A percentile compares a stretch with the other conserved stretches of the same genome.
phyloP scores from a whole-genome alignment of 2,329 filamentous ascomycete genomes.

The Nigrospora sphaerica region DNA sequence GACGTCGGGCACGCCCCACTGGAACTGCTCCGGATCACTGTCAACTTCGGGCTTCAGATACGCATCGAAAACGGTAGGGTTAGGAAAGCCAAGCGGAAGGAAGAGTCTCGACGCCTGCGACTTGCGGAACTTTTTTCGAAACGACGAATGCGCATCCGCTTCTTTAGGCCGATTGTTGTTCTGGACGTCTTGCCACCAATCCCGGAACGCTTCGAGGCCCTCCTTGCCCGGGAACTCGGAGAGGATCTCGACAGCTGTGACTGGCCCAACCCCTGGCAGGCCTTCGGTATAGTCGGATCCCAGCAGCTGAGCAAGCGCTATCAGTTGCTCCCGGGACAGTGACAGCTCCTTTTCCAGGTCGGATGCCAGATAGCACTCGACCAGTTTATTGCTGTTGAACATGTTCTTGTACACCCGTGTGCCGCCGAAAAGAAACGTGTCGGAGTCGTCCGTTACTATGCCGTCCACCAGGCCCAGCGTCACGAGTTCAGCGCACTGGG shows the following conservation, averaged over 20 bases:
- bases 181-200: constrained; percentile 85
- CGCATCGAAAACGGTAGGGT: constrained; percentile 68
- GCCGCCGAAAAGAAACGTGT: constrained; percentile 94
- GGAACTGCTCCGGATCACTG: constrained; percentile 66
- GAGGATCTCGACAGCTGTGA: constrained; percentile 89
- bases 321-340: constrained; percentile 78
- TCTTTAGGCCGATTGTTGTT: constrained; percentile 54
- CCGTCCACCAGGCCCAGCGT: constrained; percentile 83
- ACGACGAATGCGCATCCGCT: constrained; percentile 52
- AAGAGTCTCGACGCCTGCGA: constrained; percentile 78
- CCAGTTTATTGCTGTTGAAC: constrained; percentile 98
- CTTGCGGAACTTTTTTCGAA: constrained; percentile 81
- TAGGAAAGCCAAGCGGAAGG: constrained; percentile 73
- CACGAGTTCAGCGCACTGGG: constrained; percentile 91
- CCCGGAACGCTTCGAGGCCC: constrained; percentile 66
- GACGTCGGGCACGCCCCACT: constrained; percentile 93
- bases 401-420: constrained; percentile 98
- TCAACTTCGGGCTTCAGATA: constrained; percentile 88
- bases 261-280: constrained; percentile 81
- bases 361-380: constrained; percentile 82
- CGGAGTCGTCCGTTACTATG: constrained; percentile 94
- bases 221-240: constrained; percentile 69
- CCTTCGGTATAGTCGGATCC: constrained; percentile 96
- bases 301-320: constrained; percentile 81
- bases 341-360: constrained; percentile 89